phyloP scores from a whole-genome alignment of 1,139 yeast genomes.

The Pichia sp. region DNA sequence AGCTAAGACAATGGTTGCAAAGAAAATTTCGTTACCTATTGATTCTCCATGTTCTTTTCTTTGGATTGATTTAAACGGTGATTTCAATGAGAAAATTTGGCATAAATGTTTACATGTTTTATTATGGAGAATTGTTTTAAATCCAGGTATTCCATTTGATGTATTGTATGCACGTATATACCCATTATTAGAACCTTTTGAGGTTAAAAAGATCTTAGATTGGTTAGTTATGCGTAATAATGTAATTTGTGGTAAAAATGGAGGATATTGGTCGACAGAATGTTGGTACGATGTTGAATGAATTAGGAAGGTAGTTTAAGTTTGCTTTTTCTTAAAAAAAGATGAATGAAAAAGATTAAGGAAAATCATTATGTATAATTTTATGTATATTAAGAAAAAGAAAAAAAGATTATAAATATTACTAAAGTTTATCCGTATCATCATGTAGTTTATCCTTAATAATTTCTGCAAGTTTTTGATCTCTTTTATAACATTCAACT shows the following conservation, averaged over 20 bases:
- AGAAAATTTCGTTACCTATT: constrained; percentile 41
- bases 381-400: not conserved
- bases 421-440: constrained; percentile 21
- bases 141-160: constrained; percentile 57
- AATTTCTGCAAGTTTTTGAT: constrained; percentile 16
- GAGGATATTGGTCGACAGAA: constrained; percentile 45
- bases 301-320: not conserved
- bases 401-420: no score
- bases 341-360: no score
- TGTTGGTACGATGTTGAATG: constrained; percentile 42
- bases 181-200: constrained; percentile 43
- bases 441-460: constrained; percentile 18
- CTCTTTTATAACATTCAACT: constrained; percentile 36
- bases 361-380: no score
- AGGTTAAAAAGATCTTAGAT: constrained; percentile 42
- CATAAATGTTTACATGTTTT: constrained; percentile 44
- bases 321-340: no score
- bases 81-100: constrained; percentile 58
- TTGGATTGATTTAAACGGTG: constrained; percentile 68
- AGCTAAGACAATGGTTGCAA: constrained; percentile 6
- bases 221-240: constrained; percentile 52
- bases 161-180: constrained; percentile 34
- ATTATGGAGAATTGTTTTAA: constrained; percentile 46
- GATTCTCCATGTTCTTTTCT: constrained; percentile 60
- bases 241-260: constrained; percentile 34